Evolutionary conservation across 1,284 basidiomycete species (phyloP).

Genomic region (Ustilago lituana): DNA sequence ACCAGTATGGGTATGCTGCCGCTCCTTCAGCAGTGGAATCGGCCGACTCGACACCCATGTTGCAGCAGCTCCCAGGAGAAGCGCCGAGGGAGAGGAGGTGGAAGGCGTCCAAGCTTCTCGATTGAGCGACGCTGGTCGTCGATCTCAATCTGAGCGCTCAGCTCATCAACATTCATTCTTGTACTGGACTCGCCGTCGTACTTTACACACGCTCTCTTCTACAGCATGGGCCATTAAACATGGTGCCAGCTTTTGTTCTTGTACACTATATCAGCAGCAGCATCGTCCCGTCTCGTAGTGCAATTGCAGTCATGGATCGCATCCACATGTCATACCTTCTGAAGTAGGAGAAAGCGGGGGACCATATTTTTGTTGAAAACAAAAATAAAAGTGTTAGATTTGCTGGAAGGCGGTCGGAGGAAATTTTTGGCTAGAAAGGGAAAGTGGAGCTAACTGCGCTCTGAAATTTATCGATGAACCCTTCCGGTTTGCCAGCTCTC

Average conservation of each 20-base stretch:
- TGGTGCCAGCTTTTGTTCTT: neutral
- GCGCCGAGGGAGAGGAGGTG: conserved; percentile 15
- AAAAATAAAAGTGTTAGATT: neutral
- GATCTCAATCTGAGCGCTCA: too few relatives aligned
- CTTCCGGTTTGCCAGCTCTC: too few relatives aligned
- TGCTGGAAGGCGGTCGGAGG: too few relatives aligned
- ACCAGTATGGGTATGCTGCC: conserved; percentile 29
- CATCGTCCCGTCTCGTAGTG: too few relatives aligned
- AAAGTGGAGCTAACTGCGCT: too few relatives aligned
- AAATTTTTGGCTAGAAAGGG: too few relatives aligned
- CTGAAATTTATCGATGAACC: too few relatives aligned
- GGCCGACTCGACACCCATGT: conserved; percentile 23
- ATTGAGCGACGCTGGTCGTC: conserved; percentile 36
- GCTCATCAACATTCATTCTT: neutral
- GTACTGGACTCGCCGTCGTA: neutral
- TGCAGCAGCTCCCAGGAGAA: conserved; percentile 2
- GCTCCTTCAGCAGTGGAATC: conserved; percentile 7
- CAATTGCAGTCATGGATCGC: neutral
- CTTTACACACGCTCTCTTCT: too few relatives aligned
- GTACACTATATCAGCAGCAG: conserved; percentile 8
- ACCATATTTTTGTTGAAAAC: too few relatives aligned
- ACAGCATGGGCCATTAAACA: too few relatives aligned
- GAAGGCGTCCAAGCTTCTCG: conserved; percentile 35
- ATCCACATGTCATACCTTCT: neutral
- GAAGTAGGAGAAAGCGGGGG: too few relatives aligned